A percentile compares a stretch with the other conserved stretches of the same genome.
Conservation (phyloP, 805 yeast genomes). For the Lachancea meyersii region DNA sequence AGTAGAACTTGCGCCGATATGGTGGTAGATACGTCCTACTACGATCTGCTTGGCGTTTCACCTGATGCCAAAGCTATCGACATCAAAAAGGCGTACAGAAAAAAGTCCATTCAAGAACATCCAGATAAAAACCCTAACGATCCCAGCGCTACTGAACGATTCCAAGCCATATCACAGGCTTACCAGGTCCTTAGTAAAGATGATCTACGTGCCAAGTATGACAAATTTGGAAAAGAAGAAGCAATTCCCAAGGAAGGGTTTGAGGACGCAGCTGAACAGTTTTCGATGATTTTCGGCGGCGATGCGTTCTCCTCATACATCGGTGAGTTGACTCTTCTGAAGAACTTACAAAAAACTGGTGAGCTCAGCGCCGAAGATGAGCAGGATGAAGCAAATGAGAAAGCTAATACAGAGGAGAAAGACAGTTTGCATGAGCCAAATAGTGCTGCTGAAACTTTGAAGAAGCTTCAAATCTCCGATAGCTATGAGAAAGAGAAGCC, state of each 20-base stretch:
- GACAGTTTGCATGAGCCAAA: background rate
- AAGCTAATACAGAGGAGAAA: constrained; percentile 16
- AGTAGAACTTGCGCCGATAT: constrained; percentile 28
- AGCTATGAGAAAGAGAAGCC: background rate
- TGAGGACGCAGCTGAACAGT: constrained; percentile 69
- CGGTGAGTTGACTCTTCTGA: constrained; percentile 78
- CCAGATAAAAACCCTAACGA: constrained; percentile 79
- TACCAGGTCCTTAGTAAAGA: constrained; percentile 72
- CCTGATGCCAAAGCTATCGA: constrained; percentile 56
- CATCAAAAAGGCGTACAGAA: constrained; percentile 74
- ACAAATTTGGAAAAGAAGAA: constrained; percentile 68
- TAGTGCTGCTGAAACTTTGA: constrained; percentile 2
- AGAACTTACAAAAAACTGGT: constrained; percentile 62
- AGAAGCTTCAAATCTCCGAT: background rate
- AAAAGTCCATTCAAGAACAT: constrained; percentile 67
- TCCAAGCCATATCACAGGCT: constrained; percentile 58
- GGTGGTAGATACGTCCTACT: constrained; percentile 73
- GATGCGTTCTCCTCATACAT: constrained; percentile 81
- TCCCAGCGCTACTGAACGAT: constrained; percentile 67
- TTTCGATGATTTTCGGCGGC: constrained; percentile 76
- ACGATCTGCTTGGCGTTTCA: constrained; percentile 56
- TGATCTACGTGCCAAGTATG: constrained; percentile 58
- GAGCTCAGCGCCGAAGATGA: constrained; percentile 46
- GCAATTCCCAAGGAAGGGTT: constrained; percentile 66
- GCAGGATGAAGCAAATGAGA: constrained; percentile 32